Conservation (phyloP, 225 moss, liverwort and hornwort species). For the Pseudisothecium myosuroides region DNA sequence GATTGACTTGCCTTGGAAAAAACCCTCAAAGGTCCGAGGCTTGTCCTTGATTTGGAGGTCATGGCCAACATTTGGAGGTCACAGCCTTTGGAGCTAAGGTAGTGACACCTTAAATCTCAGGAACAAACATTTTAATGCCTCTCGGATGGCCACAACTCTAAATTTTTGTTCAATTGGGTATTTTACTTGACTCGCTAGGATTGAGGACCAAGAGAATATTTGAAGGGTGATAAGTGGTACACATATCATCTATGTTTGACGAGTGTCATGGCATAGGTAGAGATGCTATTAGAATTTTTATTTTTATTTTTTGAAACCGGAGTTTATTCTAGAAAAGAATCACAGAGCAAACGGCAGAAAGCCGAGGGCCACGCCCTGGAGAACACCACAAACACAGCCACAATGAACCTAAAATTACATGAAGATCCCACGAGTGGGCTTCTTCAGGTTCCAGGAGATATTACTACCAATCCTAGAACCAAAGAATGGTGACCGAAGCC, state of each 20-base stretch:
- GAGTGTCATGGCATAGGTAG: not conserved
- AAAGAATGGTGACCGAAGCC: no score
- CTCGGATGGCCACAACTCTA: not conserved
- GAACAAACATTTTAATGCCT: not conserved
- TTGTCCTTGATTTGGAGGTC: not conserved
- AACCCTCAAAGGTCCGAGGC: fast-evolving
- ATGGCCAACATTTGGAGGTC: not conserved
- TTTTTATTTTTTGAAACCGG: no score
- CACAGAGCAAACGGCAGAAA: no score
- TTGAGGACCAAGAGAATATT: not conserved
- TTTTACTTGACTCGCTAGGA: not conserved
- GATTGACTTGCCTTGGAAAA: not conserved
- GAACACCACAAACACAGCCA: no score
- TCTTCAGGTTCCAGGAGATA: no score
- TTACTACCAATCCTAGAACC: no score
- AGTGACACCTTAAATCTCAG: not conserved
- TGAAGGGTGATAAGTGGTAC: fast-evolving
- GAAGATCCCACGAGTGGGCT: no score
- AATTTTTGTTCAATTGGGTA: not conserved
- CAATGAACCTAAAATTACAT: no score
- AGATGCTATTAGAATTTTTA: not conserved
- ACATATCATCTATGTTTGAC: not conserved
- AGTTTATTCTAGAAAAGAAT: no score
- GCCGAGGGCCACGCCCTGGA: no score
- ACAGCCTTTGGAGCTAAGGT: not conserved